These are phyloP conservation scores for Blumeria hordei DNA, from an alignment of 2,329 filamentous ascomycete genomes.

Conservation along the genomic window DNA sequence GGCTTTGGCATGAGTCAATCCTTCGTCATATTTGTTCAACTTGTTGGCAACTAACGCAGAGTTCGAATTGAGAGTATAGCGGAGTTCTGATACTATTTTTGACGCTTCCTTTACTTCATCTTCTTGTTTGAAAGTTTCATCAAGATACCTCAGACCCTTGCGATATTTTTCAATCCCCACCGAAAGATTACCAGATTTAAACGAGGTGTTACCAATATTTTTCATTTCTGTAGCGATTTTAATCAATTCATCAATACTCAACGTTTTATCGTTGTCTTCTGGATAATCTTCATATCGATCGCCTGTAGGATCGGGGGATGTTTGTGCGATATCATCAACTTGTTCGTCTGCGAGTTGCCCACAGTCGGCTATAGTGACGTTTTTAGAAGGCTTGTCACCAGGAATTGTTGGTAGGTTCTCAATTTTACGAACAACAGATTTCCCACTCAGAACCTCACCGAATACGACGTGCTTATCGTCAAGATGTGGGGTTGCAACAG, in stretches of 20 bases:
- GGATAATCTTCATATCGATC: slow-evolving; percentile 93
- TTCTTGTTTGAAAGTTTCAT: slow-evolving; percentile 57
- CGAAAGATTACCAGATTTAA: slow-evolving; percentile 49
- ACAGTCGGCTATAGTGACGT: slow-evolving; percentile 58
- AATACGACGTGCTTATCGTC: slow-evolving; percentile 97
- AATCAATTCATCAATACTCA: slow-evolving; percentile 40
- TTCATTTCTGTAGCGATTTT: slow-evolving; percentile 71
- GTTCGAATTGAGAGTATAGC: slow-evolving; percentile 75
- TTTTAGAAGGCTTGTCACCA: slow-evolving; percentile 53
- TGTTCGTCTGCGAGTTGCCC: slow-evolving; percentile 58
- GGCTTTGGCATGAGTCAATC: slow-evolving; percentile 41
- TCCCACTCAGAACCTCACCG: slow-evolving; percentile 78
- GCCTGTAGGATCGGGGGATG: slow-evolving; percentile 54
- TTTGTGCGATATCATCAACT: slow-evolving; percentile 40
- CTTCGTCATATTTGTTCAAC: slow-evolving; percentile 46
- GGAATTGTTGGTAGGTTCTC: slow-evolving; percentile 57
- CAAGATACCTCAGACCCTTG: slow-evolving; percentile 73
- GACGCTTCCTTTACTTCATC: slow-evolving; percentile 45
- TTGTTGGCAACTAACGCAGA: slow-evolving; percentile 69
- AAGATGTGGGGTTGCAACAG: slow-evolving; percentile 78
- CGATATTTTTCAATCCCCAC: slow-evolving; percentile 77
- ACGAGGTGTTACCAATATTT: slow-evolving; percentile 75
- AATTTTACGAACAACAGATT: slow-evolving; percentile 71
- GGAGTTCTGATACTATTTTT: slow-evolving; percentile 43
- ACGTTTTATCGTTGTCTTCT: slow-evolving; percentile 45